These are phyloP conservation scores for Punctularia strigosozonata DNA, from an alignment of 768 basidiomycete species.

Conservation along the genomic window DNA sequence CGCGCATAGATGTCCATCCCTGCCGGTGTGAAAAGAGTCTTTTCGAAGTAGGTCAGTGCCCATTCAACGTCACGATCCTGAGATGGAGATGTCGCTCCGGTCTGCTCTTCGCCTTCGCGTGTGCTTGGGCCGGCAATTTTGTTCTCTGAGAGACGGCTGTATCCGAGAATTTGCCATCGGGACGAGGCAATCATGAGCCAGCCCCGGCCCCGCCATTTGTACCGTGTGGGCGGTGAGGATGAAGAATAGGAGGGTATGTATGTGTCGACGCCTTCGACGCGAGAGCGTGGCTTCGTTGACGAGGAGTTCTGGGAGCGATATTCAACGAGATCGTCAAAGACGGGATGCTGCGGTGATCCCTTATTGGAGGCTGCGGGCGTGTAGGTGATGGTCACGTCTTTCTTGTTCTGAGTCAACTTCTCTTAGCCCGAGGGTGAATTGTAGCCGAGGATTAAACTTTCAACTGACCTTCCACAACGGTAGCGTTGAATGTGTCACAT, in stretches of 20 bases:
- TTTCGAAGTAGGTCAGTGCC: slow-evolving; percentile 26
- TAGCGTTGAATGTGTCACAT: slow-evolving; percentile 26
- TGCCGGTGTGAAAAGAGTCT: slow-evolving; percentile 31
- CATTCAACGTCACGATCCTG: slow-evolving; percentile 6
- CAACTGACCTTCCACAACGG: slow-evolving; percentile 29
- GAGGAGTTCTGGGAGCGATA: slow-evolving; percentile 18
- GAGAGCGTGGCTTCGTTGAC: slow-evolving; percentile 13
- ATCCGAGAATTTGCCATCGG: slow-evolving; percentile 30
- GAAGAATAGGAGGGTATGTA: background rate
- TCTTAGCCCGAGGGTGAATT: background rate
- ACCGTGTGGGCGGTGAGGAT: slow-evolving; percentile 10
- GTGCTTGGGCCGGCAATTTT: background rate
- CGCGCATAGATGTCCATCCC: slow-evolving; percentile 28
- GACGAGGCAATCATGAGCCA: slow-evolving; percentile 23
- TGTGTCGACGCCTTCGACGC: slow-evolving; percentile 20
- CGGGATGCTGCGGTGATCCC: slow-evolving; percentile 5
- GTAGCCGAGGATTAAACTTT: background rate
- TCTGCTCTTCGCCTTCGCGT: slow-evolving; percentile 1
- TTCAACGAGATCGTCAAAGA: slow-evolving; percentile 24
- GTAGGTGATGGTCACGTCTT: slow-evolving; percentile 31
- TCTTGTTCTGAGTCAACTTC: slow-evolving; percentile 12
- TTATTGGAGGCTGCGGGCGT: slow-evolving; percentile 10
- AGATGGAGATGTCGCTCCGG: background rate
- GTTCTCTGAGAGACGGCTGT: slow-evolving; percentile 3
- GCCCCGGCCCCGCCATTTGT: slow-evolving; percentile 27